phyloP scores from a whole-genome alignment of 441 rosid genomes.

The Erodium trifolium region DNA sequence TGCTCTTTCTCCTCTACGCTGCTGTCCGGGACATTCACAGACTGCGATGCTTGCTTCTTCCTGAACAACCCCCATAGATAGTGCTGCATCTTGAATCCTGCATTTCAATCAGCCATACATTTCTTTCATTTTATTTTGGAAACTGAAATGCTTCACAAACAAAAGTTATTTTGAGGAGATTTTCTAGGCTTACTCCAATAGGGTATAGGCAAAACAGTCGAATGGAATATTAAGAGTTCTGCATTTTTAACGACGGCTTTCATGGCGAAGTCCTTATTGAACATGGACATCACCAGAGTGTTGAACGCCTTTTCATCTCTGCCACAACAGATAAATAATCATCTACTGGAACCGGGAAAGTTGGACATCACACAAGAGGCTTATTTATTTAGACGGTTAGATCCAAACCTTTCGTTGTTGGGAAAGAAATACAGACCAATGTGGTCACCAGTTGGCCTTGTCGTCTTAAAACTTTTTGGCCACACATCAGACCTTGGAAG shows the following conservation, averaged over 20 bases:
- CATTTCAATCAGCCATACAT: slow-evolving; percentile 14
- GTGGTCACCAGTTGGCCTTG: slow-evolving; percentile 39
- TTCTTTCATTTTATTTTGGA: too few relatives aligned
- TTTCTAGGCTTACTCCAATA: slow-evolving; percentile 44
- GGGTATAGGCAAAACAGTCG: slow-evolving; percentile 41
- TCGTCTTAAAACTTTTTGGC: slow-evolving; percentile 48
- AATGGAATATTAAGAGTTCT: slow-evolving; percentile 57
- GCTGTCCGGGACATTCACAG: neutral
- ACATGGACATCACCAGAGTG: slow-evolving; percentile 42
- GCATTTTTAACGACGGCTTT: slow-evolving; percentile 40
- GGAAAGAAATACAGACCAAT: slow-evolving; percentile 69
- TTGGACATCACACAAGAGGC: slow-evolving; percentile 5
- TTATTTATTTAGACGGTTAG: neutral
- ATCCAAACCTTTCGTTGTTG: slow-evolving; percentile 32
- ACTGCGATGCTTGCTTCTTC: slow-evolving; percentile 23
- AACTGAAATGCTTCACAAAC: neutral
- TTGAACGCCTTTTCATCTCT: slow-evolving; percentile 40
- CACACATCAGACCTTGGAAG: slow-evolving; percentile 40
- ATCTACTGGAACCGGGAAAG: slow-evolving; percentile 9
- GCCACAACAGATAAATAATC: slow-evolving; percentile 1
- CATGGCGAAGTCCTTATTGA: slow-evolving; percentile 37
- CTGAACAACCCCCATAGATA: slow-evolving; percentile 76
- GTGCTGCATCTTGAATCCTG: slow-evolving; percentile 46
- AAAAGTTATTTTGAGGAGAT: neutral
- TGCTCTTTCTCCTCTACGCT: neutral